Conservation (phyloP, 179 eudicot genomes). For the Beta lomatogona region DNA sequence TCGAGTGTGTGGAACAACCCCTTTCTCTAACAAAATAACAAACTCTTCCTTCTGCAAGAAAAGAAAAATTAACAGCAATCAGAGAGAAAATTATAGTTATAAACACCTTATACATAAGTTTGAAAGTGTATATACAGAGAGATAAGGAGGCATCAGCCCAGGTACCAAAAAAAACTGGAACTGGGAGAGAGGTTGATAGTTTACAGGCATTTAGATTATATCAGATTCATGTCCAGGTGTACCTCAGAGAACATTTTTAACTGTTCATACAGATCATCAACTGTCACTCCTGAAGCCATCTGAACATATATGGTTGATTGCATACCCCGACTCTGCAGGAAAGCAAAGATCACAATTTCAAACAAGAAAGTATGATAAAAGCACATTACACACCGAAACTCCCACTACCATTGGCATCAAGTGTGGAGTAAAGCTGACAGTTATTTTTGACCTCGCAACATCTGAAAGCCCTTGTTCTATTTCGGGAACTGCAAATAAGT, state of each 20-base stretch:
- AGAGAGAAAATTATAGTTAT: neutral
- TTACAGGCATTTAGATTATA: neutral
- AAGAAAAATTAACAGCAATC: neutral
- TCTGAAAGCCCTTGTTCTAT: conserved; percentile 91
- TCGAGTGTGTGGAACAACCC: conserved; percentile 75
- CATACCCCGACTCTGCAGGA: conserved; percentile 19
- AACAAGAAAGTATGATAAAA: conserved; percentile 84
- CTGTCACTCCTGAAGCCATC: conserved; percentile 58
- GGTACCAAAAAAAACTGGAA: neutral
- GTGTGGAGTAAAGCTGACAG: conserved; percentile 93
- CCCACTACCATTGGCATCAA: conserved; percentile 73
- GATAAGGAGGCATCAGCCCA: neutral
- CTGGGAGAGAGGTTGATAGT: neutral
- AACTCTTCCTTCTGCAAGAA: conserved; percentile 76
- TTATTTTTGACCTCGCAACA: conserved; percentile 63
- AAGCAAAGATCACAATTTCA: conserved; percentile 19
- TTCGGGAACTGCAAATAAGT: conserved; percentile 73
- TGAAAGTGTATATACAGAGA: neutral
- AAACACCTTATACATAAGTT: neutral
- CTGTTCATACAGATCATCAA: conserved; percentile 63
- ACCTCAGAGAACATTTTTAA: conserved; percentile 67
- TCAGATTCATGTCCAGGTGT: conserved; percentile 7
- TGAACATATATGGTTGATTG: conserved; percentile 39
- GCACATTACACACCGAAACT: neutral
- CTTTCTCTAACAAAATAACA: conserved; percentile 58